Base-by-base conservation (phyloP, 441 rosid genomes). In the Populus trichocarpa region DNA sequence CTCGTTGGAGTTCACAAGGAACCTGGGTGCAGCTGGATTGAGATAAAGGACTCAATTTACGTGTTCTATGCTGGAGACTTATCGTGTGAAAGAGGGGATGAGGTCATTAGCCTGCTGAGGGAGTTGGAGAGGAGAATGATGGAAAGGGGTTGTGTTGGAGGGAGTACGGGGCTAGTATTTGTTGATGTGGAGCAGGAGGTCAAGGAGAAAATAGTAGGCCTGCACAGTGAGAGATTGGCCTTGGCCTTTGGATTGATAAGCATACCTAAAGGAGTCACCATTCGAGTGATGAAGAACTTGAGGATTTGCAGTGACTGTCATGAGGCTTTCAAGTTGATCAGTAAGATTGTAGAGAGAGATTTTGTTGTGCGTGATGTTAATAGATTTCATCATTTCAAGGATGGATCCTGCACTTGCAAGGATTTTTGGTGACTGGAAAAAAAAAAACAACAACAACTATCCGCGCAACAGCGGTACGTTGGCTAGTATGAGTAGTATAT, bases 11-110 rank as follows among this genome's bases (percentile, higher is more conserved):
- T 90, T 76, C 67, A 71, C 81, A 93, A 93, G 87, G 92, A 89
- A 82, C 89, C 93, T 0, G 97, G 95, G 30, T 89, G 93, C 86
- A 91, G 97, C 81, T 91, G 98, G 97, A 70, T 94, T 14, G 96
- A 94, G 84, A 82, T 85, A 36, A 87, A 80, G 80, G 89, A 86
- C 30, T 77, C 79, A 12, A 81, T 84, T 0, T 89, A 84, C 3
- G 79, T 81, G 46, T 91, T 94, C 78, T 85, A 87, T 18, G 91
- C 91, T 2, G 93, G 98, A 25, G 86, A 91, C 77, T 28, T 85
- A 26, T 84, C 84, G 2, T 82, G 85, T 57, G 88, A 84, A 23
- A 83, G 85, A 71, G 85, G 82, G 59, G 33, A 79, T 23, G 92
- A 88, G 81, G 79, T 89, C n/a, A 20, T 84, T 73, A 79, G 72